Conservation (phyloP, 2,329 filamentous ascomycete genomes). For the Fusarium azukiicola region DNA sequence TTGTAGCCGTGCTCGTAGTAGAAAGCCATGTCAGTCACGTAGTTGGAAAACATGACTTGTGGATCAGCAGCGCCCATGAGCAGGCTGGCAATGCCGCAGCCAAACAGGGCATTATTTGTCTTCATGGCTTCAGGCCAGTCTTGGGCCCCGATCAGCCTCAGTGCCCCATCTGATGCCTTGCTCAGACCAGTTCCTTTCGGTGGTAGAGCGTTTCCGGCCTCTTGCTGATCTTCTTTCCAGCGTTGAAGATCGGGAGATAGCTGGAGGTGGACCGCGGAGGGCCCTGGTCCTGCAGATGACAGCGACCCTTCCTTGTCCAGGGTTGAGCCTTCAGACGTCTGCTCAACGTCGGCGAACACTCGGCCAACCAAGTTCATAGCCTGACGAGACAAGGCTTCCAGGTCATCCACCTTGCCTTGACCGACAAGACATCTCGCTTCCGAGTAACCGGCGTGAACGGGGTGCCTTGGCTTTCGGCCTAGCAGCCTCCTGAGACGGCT, state of each 20-base stretch:
- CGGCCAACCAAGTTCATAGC: slow-evolving; percentile 44
- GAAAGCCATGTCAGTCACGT: slow-evolving; percentile 50
- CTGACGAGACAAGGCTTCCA: slow-evolving; percentile 40
- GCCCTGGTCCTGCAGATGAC: slow-evolving; percentile 32
- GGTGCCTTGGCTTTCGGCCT: slow-evolving; percentile 25
- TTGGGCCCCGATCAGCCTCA: slow-evolving; percentile 41
- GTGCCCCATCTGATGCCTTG: slow-evolving; percentile 37
- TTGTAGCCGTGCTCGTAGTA: slow-evolving; percentile 53
- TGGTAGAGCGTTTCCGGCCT: slow-evolving; percentile 45
- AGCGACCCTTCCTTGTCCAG: slow-evolving; percentile 27
- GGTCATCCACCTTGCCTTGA: slow-evolving; percentile 40
- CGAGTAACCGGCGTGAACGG: slow-evolving; percentile 41
- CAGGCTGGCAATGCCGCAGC: slow-evolving; percentile 50
- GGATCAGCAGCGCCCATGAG: slow-evolving; percentile 50
- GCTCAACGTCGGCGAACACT: slow-evolving; percentile 45
- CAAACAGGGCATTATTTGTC: slow-evolving; percentile 50
- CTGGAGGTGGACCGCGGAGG: slow-evolving; percentile 39
- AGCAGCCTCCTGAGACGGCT: slow-evolving; percentile 41
- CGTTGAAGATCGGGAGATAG: slow-evolving; percentile 46
- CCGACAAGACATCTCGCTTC: slow-evolving; percentile 48
- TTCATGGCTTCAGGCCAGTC: slow-evolving; percentile 50
- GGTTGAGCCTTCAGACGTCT: slow-evolving; percentile 33
- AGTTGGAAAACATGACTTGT: slow-evolving; percentile 51
- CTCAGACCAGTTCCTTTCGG: slow-evolving; percentile 47
- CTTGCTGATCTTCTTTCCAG: slow-evolving; percentile 48